These are phyloP conservation scores for Trichoderma lentiforme DNA, from an alignment of 2,329 filamentous ascomycete genomes.

Conservation along the genomic window DNA sequence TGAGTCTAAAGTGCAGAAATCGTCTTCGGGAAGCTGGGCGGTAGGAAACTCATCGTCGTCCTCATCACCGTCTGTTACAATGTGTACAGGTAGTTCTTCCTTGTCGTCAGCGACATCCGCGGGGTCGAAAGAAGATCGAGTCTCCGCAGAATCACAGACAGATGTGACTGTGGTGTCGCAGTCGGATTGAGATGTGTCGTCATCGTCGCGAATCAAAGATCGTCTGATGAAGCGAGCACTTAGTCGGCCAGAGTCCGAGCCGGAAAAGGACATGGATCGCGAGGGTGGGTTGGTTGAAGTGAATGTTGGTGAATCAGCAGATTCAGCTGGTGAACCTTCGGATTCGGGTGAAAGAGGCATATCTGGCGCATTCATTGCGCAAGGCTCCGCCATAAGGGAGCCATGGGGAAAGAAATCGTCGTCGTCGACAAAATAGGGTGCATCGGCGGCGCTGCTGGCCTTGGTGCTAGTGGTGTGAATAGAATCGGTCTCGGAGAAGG, in stretches of 20 bases:
- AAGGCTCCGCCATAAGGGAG: conserved; percentile 44
- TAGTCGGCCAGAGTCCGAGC: conserved; percentile 45
- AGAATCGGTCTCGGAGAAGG: conserved; percentile 39
- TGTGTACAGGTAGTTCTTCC: conserved; percentile 30
- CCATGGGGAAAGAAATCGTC: conserved; percentile 35
- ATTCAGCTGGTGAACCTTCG: conserved; percentile 47
- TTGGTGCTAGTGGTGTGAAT: conserved; percentile 37
- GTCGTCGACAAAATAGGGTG: conserved; percentile 40
- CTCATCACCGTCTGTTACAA: conserved; percentile 33
- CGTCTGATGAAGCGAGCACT: conserved; percentile 30
- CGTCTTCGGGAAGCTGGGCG: conserved; percentile 40
- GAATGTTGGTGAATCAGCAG: conserved; percentile 34
- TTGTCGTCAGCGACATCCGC: conserved; percentile 29
- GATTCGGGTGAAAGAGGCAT: conserved; percentile 42
- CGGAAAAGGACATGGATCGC: conserved; percentile 51
- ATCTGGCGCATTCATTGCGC: conserved; percentile 24
- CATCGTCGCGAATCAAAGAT: conserved; percentile 36
- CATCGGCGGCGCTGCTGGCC: conserved; percentile 39
- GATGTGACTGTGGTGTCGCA: conserved; percentile 44
- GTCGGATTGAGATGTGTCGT: conserved; percentile 45
- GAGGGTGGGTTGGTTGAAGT: conserved; percentile 40
- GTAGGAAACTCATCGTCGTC: conserved; percentile 35
- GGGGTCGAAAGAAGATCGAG: conserved; percentile 33
- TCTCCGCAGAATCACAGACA: conserved; percentile 45
- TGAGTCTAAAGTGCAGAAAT: conserved; percentile 30